These are phyloP conservation scores for Ustilago loliicola DNA, from an alignment of 1,284 basidiomycete genomes.

Conservation along the genomic window DNA sequence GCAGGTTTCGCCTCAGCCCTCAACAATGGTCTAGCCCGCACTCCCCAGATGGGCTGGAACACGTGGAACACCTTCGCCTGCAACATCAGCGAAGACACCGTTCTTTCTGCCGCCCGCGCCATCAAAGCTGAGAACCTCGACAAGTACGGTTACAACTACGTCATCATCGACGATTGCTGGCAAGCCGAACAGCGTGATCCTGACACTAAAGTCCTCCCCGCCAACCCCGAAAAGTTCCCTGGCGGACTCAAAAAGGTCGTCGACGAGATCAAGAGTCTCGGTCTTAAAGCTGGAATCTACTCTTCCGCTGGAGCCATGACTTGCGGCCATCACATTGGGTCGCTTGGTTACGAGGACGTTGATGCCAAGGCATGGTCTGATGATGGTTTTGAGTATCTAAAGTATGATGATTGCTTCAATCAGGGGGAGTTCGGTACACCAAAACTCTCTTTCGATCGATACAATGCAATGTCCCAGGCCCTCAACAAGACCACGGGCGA, in stretches of 20 bases:
- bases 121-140: slow-evolving; percentile 66
- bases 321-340: slow-evolving; percentile 71
- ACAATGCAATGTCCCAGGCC: slow-evolving; percentile 75
- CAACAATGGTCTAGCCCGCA: slow-evolving; percentile 34
- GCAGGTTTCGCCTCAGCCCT: slow-evolving; percentile 15
- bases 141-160: slow-evolving; percentile 48
- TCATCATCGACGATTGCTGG: slow-evolving; percentile 71
- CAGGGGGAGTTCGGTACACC: slow-evolving; percentile 22
- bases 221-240: slow-evolving; percentile 73
- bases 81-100: slow-evolving; percentile 58
- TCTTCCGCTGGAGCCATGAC: slow-evolving; percentile 73
- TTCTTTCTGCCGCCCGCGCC: slow-evolving; percentile 65
- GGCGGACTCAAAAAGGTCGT: slow-evolving; percentile 73
- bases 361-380: slow-evolving; percentile 71
- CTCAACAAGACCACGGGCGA: slow-evolving; percentile 72
- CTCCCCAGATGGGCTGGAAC: slow-evolving; percentile 53
- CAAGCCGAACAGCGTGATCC: slow-evolving; percentile 70
- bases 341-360: slow-evolving; percentile 73
- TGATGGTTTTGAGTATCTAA: slow-evolving; percentile 68
- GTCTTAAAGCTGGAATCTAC: slow-evolving; percentile 75
- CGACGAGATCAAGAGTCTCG: slow-evolving; percentile 72
- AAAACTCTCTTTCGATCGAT: slow-evolving; percentile 56
- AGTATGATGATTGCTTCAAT: slow-evolving; percentile 72
- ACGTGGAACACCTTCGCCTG: slow-evolving; percentile 70
- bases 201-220: slow-evolving; percentile 70